Evolutionary conservation across 2,329 filamentous ascomycete genomes (phyloP).

Genomic region (Anthostomella pinea): DNA sequence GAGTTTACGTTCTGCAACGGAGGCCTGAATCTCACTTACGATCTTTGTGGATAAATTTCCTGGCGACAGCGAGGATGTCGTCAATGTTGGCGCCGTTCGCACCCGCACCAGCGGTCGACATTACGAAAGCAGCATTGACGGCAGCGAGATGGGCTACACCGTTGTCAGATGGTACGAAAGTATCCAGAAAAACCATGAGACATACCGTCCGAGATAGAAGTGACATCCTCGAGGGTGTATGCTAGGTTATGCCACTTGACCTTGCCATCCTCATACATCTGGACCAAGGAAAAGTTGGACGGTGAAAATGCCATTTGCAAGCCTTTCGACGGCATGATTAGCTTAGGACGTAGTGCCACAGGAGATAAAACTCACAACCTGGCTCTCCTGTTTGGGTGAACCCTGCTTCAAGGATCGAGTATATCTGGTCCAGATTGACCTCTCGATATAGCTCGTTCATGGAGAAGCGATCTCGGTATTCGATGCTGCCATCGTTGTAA

Average conservation of each 20-base stretch:
- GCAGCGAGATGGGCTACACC: conserved; percentile 52
- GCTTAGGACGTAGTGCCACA: neutral
- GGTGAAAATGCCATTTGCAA: conserved; percentile 61
- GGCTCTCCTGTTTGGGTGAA: conserved; percentile 68
- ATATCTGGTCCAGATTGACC: conserved; percentile 62
- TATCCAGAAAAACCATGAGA: conserved; percentile 3
- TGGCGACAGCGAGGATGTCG: conserved; percentile 69
- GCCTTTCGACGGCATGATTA: conserved; percentile 35
- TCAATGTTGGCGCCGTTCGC: conserved; percentile 55
- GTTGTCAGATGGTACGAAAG: conserved; percentile 16
- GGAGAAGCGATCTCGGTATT: conserved; percentile 73
- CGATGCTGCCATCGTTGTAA: conserved; percentile 77
- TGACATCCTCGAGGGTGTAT: conserved; percentile 48
- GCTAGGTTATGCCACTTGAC: conserved; percentile 57
- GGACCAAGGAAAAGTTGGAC: conserved; percentile 56
- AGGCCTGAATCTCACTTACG: too few species aligned
- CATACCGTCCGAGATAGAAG: conserved; percentile 49
- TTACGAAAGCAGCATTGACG: conserved; percentile 60
- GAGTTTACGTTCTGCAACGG: too few species aligned
- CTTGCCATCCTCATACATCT: conserved; percentile 56
- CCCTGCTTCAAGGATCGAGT: conserved; percentile 71
- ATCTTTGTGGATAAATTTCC: conserved; percentile 42
- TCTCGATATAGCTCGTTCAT: conserved; percentile 67
- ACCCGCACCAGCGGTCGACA: conserved; percentile 47
- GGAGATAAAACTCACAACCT: conserved; percentile 55